These are phyloP conservation scores for Geoglossum cookeanum DNA, from an alignment of 2,329 filamentous ascomycete species.

Conservation along the genomic window DNA sequence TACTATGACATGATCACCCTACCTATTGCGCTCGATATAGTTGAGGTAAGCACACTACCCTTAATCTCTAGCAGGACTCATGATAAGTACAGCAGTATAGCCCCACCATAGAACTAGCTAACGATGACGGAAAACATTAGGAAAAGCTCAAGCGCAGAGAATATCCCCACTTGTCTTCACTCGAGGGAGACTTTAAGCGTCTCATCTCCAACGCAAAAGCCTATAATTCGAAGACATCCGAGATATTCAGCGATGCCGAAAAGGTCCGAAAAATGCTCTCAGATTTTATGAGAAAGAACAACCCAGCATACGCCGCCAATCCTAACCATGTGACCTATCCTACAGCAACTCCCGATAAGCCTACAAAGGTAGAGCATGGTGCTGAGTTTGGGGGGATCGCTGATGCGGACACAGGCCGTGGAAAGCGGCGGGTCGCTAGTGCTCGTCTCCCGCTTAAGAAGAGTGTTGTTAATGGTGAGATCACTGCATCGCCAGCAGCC, in stretches of 20 bases:
- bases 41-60: conserved; percentile 35
- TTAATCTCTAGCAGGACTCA: neutral
- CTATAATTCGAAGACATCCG: conserved; percentile 54
- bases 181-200: conserved; percentile 75
- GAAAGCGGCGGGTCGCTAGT: neutral
- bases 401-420: conserved; percentile 6
- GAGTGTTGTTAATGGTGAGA: neutral
- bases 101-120: neutral
- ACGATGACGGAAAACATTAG: conserved; percentile 13
- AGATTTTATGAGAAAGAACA: conserved; percentile 73
- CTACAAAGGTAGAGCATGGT: conserved; percentile 13
- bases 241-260: conserved; percentile 67
- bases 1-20: conserved; percentile 64
- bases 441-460: neutral
- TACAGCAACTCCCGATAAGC: neutral
- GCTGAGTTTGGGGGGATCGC: conserved; percentile 22
- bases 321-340: conserved; percentile 13
- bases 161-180: conserved; percentile 50
- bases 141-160: conserved; percentile 47
- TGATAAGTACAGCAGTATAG: neutral
- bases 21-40: conserved; percentile 58
- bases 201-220: conserved; percentile 79
- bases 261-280: conserved; percentile 69
- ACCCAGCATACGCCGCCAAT: conserved; percentile 54
- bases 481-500: neutral